Percentiles rank a stretch among this genome's conserved stretches.
phyloP scores from a whole-genome alignment of 2,329 filamentous ascomycete species.

The Didymella exigua region DNA sequence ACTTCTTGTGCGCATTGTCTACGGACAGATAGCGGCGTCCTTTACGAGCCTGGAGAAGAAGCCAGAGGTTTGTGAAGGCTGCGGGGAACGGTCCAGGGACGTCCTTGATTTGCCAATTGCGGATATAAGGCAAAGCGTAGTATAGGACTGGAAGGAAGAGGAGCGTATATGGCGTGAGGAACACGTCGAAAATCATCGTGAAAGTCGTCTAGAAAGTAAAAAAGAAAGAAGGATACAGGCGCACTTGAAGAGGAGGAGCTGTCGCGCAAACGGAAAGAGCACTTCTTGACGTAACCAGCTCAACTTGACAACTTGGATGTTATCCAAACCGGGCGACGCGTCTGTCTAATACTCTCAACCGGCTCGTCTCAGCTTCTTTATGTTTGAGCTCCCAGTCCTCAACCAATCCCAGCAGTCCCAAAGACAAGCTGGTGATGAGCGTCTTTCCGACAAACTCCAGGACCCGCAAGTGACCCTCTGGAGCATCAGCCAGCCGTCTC shows the following conservation, averaged over 20 bases:
- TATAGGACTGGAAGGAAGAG: constrained; percentile 57
- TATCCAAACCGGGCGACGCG: constrained; percentile 2
- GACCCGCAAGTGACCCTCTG: constrained; percentile 15
- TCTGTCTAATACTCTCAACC: constrained; percentile 6
- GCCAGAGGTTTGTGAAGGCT: constrained; percentile 79
- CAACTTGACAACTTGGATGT: not conserved
- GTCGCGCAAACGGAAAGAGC: constrained; percentile 6
- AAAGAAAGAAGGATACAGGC: not conserved
- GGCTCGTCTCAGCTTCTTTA: not conserved
- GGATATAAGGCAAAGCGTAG: constrained; percentile 66
- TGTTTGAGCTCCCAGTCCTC: not conserved
- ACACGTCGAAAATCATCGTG: constrained; percentile 41
- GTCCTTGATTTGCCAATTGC: constrained; percentile 59
- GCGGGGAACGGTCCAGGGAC: constrained; percentile 70
- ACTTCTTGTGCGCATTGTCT: constrained; percentile 74
- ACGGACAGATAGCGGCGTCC: constrained; percentile 65
- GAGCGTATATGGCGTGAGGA: constrained; percentile 55
- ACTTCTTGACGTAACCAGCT: constrained; percentile 11
- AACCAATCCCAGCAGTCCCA: not conserved
- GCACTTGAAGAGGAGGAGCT: constrained; percentile 3
- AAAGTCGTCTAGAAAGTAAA: constrained; percentile 1
- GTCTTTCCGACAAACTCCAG: constrained; percentile 14
- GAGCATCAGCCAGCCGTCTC: constrained; percentile 12
- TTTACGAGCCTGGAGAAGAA: constrained; percentile 66
- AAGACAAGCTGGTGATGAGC: not conserved